Percentiles rank a stretch among this genome's conserved stretches.
phyloP scores from a whole-genome alignment of 176 grass and related monocot species.

The Cenchrus purpureus region DNA sequence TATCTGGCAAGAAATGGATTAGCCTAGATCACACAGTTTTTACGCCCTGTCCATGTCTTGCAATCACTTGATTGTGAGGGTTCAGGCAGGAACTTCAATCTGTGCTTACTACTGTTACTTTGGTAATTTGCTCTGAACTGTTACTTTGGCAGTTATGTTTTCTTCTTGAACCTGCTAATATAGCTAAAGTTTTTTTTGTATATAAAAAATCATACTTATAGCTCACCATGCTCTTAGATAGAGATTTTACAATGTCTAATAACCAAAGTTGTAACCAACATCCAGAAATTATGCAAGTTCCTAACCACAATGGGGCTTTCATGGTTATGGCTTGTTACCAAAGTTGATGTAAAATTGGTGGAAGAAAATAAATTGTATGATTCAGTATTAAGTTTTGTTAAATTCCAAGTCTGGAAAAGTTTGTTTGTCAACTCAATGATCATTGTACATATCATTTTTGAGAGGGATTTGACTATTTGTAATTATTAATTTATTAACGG shows the following conservation, averaged over 20 bases:
- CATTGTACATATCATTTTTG: background rate
- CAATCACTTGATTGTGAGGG: conserved; percentile 4
- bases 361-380: background rate
- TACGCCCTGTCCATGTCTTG: background rate
- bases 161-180: conserved; percentile 5
- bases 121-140: background rate
- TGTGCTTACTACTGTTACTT: background rate
- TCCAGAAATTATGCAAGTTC: background rate
- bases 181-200: background rate
- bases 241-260: background rate
- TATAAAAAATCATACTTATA: no score
- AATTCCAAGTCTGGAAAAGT: background rate
- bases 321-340: background rate
- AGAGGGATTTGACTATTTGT: background rate
- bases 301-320: background rate
- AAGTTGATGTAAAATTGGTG: background rate
- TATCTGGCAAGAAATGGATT: background rate
- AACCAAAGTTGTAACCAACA: background rate
- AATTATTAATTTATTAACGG: background rate
- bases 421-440: background rate
- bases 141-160: conserved; percentile 15
- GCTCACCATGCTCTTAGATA: background rate
- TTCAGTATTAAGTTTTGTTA: background rate
- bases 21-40: background rate
- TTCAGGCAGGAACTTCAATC: conserved; percentile 13